A percentile compares a stretch with the other conserved stretches of the same genome.
Evolutionary conservation across 805 yeast genomes (phyloP).

Genomic region (Danielia reshetovae): DNA sequence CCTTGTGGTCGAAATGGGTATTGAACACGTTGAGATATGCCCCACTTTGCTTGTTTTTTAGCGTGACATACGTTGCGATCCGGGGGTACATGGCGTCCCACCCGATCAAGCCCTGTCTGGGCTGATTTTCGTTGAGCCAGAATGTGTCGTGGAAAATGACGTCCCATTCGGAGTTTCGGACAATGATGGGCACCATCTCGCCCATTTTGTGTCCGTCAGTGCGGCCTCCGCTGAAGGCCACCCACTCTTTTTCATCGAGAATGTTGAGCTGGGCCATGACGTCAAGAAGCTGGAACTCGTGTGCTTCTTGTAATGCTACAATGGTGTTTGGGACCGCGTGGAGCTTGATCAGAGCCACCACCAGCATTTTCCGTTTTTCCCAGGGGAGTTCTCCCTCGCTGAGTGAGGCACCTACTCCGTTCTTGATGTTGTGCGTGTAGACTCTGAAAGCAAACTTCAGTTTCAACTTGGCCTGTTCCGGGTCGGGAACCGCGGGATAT

Average conservation of each 20-base stretch:
- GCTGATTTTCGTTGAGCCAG: slow-evolving; percentile 15
- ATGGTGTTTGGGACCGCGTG: slow-evolving; percentile 18
- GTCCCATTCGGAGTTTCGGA: slow-evolving; percentile 14
- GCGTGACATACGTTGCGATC: slow-evolving; percentile 16
- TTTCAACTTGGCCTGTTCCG: slow-evolving; percentile 7
- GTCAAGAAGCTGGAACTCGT: slow-evolving; percentile 15
- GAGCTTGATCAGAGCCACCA: slow-evolving; percentile 15
- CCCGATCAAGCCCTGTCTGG: slow-evolving; percentile 9
- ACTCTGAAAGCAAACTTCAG: slow-evolving; percentile 23
- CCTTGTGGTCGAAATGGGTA: slow-evolving; percentile 20
- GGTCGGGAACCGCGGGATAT: slow-evolving; percentile 14
- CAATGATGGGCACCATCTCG: slow-evolving; percentile 18
- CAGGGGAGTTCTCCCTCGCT: slow-evolving; percentile 26
- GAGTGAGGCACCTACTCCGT: slow-evolving; percentile 22
- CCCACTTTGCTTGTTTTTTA: slow-evolving; percentile 9
- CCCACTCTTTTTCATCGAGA: slow-evolving; percentile 11
- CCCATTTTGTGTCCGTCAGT: slow-evolving; percentile 14
- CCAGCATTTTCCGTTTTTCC: slow-evolving; percentile 17
- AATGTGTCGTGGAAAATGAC: slow-evolving; percentile 14
- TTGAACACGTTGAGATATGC: slow-evolving; percentile 17
- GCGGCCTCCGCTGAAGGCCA: slow-evolving; percentile 15
- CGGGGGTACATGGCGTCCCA: slow-evolving; percentile 21
- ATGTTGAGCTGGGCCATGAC: slow-evolving; percentile 13
- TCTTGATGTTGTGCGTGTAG: slow-evolving; percentile 35
- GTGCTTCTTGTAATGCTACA: slow-evolving; percentile 17